Conservation (phyloP, 208 protist genomes). For the Balamuthia mandrillaris region DNA sequence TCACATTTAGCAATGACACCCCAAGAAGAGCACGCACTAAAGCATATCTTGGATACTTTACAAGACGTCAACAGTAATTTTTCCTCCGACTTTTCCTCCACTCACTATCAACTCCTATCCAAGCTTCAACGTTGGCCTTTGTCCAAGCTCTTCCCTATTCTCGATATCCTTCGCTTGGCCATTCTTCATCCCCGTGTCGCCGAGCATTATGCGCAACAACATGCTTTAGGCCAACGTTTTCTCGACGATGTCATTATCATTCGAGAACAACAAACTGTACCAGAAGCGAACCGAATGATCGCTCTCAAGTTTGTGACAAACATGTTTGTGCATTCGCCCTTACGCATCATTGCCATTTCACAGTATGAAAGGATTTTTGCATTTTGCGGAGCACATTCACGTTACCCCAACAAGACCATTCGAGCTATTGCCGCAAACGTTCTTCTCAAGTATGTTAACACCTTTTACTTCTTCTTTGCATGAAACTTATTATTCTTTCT, state of each 20-base stretch:
- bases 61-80: no score
- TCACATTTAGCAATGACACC: no score
- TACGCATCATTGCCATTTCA: neutral
- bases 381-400: neutral
- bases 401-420: neutral
- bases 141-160: neutral
- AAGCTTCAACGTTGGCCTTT: no score
- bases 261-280: no score
- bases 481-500: no score
- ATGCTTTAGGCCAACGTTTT: neutral
- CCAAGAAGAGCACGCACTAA: no score
- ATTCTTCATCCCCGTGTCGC: neutral
- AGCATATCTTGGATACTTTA: no score
- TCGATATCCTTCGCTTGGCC: neutral
- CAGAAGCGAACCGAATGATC: slow-evolving; percentile 18
- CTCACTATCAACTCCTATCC: no score
- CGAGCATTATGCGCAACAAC: neutral
- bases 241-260: neutral
- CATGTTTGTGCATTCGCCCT: neutral
- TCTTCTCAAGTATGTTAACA: slow-evolving; percentile 32
- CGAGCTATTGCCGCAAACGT: neutral
- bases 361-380: neutral
- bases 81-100: no score
- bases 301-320: slow-evolving; percentile 25
- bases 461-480: no score